Conservation (phyloP, 306 rosid species). For the Trifolium repens region DNA sequence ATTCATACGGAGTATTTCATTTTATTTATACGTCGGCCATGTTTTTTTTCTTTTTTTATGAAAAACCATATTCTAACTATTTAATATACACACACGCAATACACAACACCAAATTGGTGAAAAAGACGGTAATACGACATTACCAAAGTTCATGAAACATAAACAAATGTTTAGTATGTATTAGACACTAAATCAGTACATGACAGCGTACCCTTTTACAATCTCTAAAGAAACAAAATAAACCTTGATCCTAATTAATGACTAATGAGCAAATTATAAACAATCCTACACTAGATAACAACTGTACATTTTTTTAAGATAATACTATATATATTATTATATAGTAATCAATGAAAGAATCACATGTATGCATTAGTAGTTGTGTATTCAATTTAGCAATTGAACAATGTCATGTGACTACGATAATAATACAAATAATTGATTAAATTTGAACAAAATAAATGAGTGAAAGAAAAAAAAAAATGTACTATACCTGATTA, state of each 20-base stretch:
- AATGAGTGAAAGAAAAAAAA: not conserved
- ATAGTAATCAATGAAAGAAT: not conserved
- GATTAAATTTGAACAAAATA: not conserved
- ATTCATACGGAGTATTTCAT: too few species aligned
- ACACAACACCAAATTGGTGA: not conserved
- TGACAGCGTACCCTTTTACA: too few species aligned
- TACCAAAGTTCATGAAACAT: not conserved
- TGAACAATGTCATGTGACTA: slow-evolving; percentile 6
- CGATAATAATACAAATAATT: not conserved
- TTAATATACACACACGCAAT: slow-evolving; percentile 7
- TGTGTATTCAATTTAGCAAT: not conserved
- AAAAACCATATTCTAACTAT: too few species aligned
- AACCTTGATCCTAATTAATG: too few species aligned
- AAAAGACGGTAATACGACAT: not conserved
- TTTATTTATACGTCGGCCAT: too few species aligned
- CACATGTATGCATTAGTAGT: slow-evolving; percentile 1
- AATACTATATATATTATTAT: not conserved
- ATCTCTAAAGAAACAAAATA: too few species aligned
- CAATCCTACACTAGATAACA: not conserved
- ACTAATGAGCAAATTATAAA: not conserved
- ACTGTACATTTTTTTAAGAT: too few species aligned
- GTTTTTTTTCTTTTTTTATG: too few species aligned
- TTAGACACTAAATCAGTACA: not conserved
- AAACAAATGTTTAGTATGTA: not conserved
- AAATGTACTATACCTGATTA: slow-evolving; percentile 62